Evolutionary conservation across 805 yeast species (phyloP), one percentile per base, ranked within the genome.

Genomic region (Cyberlindnera petersonii): DNA sequence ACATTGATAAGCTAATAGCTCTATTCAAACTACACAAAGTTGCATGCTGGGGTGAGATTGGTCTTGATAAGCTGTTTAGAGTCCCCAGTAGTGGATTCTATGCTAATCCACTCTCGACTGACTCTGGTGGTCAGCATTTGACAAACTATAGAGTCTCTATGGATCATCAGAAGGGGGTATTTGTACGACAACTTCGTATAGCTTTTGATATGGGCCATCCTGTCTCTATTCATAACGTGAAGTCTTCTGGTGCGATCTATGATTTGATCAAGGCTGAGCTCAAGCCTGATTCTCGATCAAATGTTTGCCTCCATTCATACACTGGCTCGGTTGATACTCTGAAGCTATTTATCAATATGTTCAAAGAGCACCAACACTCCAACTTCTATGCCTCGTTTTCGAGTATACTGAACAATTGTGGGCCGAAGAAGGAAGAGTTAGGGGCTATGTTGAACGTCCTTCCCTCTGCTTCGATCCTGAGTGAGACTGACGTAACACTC

Each of bases 171-270:
- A 37, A 59, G 11, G 41, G 37, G 1, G 58, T 91, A 0, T 70
- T 89, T 26, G 52, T 53, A 4, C 48, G 53, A 2, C 82, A 80
- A 41, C 54, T 86, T 15, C 52, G 58, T 5, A 40, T 85, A 10
- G 95, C 96, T 0, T 55, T 63, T 9, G 52, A 64, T 19, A 49
- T 63, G 14, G 39, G 55, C 0, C 57, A 74, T 20, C 76, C 86
- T 0, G 74, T 86, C 0, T 86, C 95, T 4, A 45, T 93, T 0
- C 98, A 91, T 55, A 84, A 89, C 50, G 98, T 91, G 5, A 84
- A 82, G 50, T 77, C 84, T 9, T 89, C 84, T 43, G 86, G 88
- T 0, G 53, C 65, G 6, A 55, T 83, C 11, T 75, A 66, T 37
- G 82, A 79, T 13, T 39, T 55, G 1, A 62, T 77, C 5, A 55